Evolutionary conservation across 192 early-diverging fungal genomes (phyloP).

Genomic region (Geranomyces michiganensis): DNA sequence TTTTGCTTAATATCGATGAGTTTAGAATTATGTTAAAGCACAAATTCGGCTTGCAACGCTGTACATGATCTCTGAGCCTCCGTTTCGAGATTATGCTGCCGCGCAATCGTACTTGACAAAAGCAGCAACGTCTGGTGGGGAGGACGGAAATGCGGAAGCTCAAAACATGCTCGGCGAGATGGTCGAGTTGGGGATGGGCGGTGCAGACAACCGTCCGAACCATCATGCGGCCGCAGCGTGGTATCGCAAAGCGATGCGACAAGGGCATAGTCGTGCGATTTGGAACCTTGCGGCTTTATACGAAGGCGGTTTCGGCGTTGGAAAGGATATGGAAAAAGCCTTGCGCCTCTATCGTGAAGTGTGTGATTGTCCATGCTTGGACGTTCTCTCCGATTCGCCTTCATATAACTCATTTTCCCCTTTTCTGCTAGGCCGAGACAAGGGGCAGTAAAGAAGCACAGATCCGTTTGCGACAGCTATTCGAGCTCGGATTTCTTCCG

Average conservation of each 20-base stretch:
- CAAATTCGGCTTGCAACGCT: slow-evolving; percentile 43
- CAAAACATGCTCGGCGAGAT: slow-evolving; percentile 53
- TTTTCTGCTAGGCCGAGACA: too few species aligned
- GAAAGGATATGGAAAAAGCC: slow-evolving; percentile 44
- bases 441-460: too few species aligned
- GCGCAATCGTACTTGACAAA: slow-evolving; percentile 32
- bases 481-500: too few species aligned
- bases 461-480: too few species aligned
- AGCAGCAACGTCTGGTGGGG: slow-evolving; percentile 25
- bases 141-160: slow-evolving; percentile 43
- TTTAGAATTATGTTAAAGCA: slow-evolving; percentile 45
- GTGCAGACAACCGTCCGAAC: slow-evolving; percentile 23
- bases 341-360: slow-evolving; percentile 49
- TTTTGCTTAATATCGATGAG: not conserved
- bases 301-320: slow-evolving; percentile 45
- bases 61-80: slow-evolving; percentile 30
- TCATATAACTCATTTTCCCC: too few species aligned
- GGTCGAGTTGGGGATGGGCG: slow-evolving; percentile 43
- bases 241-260: slow-evolving; percentile 39
- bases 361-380: not conserved
- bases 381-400: too few species aligned
- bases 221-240: slow-evolving; percentile 34
- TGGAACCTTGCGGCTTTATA: slow-evolving; percentile 45
- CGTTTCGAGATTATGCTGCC: slow-evolving; percentile 23
- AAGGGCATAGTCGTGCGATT: slow-evolving; percentile 45